These are phyloP conservation scores for Mariannaea sp. DNA, from an alignment of 2,329 filamentous ascomycete genomes.

Conservation along the genomic window DNA sequence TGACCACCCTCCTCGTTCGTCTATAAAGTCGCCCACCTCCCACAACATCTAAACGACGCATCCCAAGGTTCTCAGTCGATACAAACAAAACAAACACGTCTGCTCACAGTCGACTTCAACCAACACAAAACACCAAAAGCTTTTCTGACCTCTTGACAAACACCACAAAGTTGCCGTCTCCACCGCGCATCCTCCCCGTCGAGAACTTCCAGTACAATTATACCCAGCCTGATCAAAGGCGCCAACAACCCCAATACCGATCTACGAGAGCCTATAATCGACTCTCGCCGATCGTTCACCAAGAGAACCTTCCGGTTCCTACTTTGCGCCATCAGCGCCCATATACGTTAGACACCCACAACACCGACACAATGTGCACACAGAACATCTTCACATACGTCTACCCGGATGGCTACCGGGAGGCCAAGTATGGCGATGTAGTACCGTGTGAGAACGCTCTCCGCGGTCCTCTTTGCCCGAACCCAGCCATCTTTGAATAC, in stretches of 20 bases:
- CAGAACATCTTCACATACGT: slow-evolving; percentile 53
- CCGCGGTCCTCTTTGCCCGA: slow-evolving; percentile 48
- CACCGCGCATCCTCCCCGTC: slow-evolving; percentile 22
- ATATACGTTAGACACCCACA: slow-evolving; percentile 30
- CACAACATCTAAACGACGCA: slow-evolving; percentile 21
- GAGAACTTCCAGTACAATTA: slow-evolving; percentile 32
- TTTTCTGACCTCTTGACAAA: too few species aligned
- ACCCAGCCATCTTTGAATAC: slow-evolving; percentile 49
- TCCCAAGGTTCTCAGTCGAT: slow-evolving; percentile 25
- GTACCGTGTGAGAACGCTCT: slow-evolving; percentile 48
- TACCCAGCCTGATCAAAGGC: slow-evolving; percentile 23
- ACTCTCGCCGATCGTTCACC: slow-evolving; percentile 29
- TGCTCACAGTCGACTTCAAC: slow-evolving; percentile 2
- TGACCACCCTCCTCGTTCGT: slow-evolving; percentile 13
- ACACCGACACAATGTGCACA: slow-evolving; percentile 54
- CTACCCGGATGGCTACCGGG: slow-evolving; percentile 51
- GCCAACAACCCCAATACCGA: slow-evolving; percentile 7
- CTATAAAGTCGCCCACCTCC: slow-evolving; percentile 30
- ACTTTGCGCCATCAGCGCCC: slow-evolving; percentile 28
- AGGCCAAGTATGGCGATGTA: slow-evolving; percentile 41
- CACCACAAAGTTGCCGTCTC: slow-evolving; percentile 28
- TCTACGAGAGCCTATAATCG: slow-evolving; percentile 16
- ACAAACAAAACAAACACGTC: slow-evolving; percentile 6
- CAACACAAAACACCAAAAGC: too few species aligned
- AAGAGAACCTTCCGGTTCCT: slow-evolving; percentile 26